These are phyloP conservation scores for Diaporthe vexans DNA, from an alignment of 2,329 filamentous ascomycete genomes.

Conservation along the genomic window DNA sequence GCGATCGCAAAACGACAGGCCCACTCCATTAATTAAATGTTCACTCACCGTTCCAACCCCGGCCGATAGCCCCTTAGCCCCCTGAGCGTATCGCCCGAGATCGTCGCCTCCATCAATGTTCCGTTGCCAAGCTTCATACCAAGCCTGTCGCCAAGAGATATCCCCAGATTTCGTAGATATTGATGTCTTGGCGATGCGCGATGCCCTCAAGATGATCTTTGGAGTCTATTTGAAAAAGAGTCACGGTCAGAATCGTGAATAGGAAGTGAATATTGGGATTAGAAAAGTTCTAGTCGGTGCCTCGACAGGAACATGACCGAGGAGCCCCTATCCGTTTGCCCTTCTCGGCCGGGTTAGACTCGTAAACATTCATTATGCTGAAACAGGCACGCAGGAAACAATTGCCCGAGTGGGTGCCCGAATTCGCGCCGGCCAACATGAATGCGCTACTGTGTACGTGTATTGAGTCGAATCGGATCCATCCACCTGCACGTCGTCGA, in stretches of 20 bases:
- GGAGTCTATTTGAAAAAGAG: background rate
- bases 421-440: background rate
- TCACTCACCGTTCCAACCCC: constrained; percentile 2
- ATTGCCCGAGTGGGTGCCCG: constrained; percentile 26
- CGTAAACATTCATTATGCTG: constrained; percentile 36
- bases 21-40: constrained; percentile 29
- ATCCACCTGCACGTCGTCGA: constrained; percentile 16
- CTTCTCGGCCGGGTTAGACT: background rate
- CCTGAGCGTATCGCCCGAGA: background rate
- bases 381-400: constrained; percentile 34
- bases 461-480: background rate
- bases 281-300: background rate
- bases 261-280: background rate
- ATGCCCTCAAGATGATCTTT: background rate
- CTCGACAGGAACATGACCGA: background rate
- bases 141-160: constrained; percentile 25
- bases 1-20: background rate
- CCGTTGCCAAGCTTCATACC: constrained; percentile 12
- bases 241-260: too few relatives aligned
- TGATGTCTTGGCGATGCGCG: background rate
- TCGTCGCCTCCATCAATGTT: background rate
- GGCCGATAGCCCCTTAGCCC: background rate
- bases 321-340: background rate
- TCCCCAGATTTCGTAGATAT: constrained; percentile 18
- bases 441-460: background rate